Evolutionary conservation across 1,139 yeast genomes (phyloP), one percentile per base, ranked within the genome.

Genomic region (Candida sp.): DNA sequence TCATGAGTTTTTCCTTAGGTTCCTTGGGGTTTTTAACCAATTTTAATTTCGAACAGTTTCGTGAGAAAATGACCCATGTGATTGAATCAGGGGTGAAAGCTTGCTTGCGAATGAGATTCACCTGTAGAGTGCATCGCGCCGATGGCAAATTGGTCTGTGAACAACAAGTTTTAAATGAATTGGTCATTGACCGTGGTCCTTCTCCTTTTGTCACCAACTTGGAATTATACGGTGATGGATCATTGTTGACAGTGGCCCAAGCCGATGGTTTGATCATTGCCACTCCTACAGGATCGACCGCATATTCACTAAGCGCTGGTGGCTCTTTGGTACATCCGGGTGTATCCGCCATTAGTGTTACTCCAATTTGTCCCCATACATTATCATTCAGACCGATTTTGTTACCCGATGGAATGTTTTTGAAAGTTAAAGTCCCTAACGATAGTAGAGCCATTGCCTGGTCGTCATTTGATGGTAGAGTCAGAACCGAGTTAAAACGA

Each of bases 291-390:
- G 96, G 96, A 0, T 87, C 95, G 2, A 89, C 97, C 0, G 97
- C 97, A 0, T 89, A 89, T 60, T 87, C 95, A 0, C 68, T 89
- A 33, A 84, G 95, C 35, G 96, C 97, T 0, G 96, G 96, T 12
- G 97, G 97, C 0, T 83, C 95, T 0, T 71, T 89, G 41, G 95
- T 89, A 2, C 96, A 89, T 54, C 96, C 97, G 0, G 88, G 88
- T 23, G 95, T 89, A 11, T 84, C 89, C 53, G 95, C 96, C 6
- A 86, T 89, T 36, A 82, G 90, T 45, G 89, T 89, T 3, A 89
- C 97, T 0, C 97, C 97, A 0, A 87, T 89, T 48, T 89, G 97
- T 58, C 98, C 97, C 0, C 96, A 89, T 54, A 87, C 96, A 0
- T 71, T 89, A 38, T 87, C 95, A 4, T 89, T 89, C 65, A 73